These are phyloP conservation scores for Exophiala bonariae DNA, from an alignment of 2,329 filamentous ascomycete genomes.

Conservation along the genomic window DNA sequence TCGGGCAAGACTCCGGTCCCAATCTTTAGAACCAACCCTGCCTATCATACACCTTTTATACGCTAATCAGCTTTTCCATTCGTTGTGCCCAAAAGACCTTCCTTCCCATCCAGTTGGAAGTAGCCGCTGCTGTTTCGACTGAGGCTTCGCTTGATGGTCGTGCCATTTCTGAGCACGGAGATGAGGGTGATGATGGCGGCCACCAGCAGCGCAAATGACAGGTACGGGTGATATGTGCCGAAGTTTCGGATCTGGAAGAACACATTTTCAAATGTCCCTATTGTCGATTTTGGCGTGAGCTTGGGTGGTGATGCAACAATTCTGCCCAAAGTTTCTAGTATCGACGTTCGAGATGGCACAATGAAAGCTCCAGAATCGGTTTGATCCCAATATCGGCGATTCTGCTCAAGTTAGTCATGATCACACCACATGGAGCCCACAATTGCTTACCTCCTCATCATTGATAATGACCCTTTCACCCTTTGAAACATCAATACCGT, in stretches of 20 bases:
- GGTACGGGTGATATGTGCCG: conserved; percentile 43
- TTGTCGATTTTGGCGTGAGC: conserved; percentile 50
- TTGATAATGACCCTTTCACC: conserved; percentile 95
- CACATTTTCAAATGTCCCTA: conserved; percentile 46
- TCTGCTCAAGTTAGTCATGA: conserved; percentile 56
- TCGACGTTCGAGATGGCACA: conserved; percentile 82
- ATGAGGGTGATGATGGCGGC: conserved; percentile 36
- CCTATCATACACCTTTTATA: background rate
- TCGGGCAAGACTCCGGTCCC: too few species aligned
- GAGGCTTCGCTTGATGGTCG: conserved; percentile 23
- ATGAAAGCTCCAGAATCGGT: conserved; percentile 89
- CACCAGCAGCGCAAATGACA: conserved; percentile 42
- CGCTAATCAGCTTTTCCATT: conserved; percentile 49
- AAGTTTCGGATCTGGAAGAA: conserved; percentile 48
- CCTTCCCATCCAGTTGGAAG: conserved; percentile 50
- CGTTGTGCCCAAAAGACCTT: conserved; percentile 40
- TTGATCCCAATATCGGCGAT: conserved; percentile 90
- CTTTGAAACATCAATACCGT: conserved; percentile 80
- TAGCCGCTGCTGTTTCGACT: conserved; percentile 41
- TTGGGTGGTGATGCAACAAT: conserved; percentile 51
- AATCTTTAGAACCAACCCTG: background rate
- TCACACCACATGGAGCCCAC: conserved; percentile 16
- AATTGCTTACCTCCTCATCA: conserved; percentile 78
- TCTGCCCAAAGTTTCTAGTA: conserved; percentile 73
- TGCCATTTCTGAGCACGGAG: conserved; percentile 32